Percentiles rank a stretch among this genome's conserved stretches.
phyloP scores from a whole-genome alignment of 257 asterid species.

The Asclepias syriaca region DNA sequence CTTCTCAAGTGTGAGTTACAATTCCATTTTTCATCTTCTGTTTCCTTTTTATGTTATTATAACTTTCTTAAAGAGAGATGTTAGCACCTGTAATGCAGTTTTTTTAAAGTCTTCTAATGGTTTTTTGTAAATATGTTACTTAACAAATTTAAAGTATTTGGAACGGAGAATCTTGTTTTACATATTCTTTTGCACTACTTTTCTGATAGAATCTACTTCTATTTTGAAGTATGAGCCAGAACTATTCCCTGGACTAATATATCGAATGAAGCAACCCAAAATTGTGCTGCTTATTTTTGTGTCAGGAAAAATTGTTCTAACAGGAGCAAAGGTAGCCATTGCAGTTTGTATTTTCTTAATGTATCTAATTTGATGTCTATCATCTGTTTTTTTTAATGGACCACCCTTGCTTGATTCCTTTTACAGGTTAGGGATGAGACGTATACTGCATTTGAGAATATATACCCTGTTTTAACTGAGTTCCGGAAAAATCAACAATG shows the following conservation, averaged over 20 bases:
- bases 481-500: constrained; percentile 92
- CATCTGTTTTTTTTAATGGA: neutral
- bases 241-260: constrained; percentile 84
- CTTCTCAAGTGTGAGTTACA: constrained; percentile 20
- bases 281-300: constrained; percentile 90
- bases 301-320: constrained; percentile 90
- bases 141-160: neutral
- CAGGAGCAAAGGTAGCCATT: constrained; percentile 80
- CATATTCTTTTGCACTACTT: neutral
- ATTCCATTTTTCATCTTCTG: neutral
- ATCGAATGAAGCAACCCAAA: constrained; percentile 92
- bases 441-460: constrained; percentile 82
- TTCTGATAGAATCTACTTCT: neutral
- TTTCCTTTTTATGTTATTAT: neutral
- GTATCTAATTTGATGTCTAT: neutral
- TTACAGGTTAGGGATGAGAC: constrained; percentile 87
- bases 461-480: constrained; percentile 87
- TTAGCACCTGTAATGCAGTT: neutral
- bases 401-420: neutral
- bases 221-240: constrained; percentile 84
- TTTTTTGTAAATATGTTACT: neutral
- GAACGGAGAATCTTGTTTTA: no score
- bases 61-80: neutral
- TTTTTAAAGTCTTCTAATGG: neutral
- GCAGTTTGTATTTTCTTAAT: neutral